Evolutionary conservation across 345 rosid species (phyloP).

Genomic region (Triadica sebifera): DNA sequence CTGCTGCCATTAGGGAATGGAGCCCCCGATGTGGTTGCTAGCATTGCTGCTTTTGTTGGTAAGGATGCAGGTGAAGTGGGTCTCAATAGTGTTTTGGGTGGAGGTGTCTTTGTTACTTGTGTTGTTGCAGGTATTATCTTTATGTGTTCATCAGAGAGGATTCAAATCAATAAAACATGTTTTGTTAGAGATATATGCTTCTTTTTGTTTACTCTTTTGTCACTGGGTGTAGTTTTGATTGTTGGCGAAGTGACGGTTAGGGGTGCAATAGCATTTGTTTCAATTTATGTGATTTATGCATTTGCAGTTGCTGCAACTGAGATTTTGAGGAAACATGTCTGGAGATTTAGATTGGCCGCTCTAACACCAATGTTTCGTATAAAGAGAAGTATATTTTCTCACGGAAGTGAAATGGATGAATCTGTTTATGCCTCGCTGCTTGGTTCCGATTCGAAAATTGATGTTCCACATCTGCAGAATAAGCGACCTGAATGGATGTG

Average conservation of each 20-base stretch:
- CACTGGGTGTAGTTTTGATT: slow-evolving; percentile 48
- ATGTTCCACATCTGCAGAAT: slow-evolving; percentile 38
- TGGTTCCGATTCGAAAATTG: slow-evolving; percentile 28
- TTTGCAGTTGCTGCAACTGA: slow-evolving; percentile 74
- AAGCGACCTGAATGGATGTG: slow-evolving; percentile 55
- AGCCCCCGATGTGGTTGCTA: slow-evolving; percentile 91
- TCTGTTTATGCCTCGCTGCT: slow-evolving; percentile 35
- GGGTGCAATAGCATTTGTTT: slow-evolving; percentile 66
- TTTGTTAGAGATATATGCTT: slow-evolving; percentile 80
- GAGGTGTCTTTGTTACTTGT: slow-evolving; percentile 84
- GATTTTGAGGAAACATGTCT: slow-evolving; percentile 63
- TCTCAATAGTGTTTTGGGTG: slow-evolving; percentile 86
- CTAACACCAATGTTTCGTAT: slow-evolving; percentile 37
- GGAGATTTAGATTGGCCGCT: slow-evolving; percentile 35
- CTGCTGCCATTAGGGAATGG: slow-evolving; percentile 95
- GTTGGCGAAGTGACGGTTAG: slow-evolving; percentile 64
- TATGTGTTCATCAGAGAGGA: slow-evolving; percentile 59
- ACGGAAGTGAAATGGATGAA: slow-evolving; percentile 10
- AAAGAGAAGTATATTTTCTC: slow-evolving; percentile 16
- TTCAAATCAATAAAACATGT: slow-evolving; percentile 71
- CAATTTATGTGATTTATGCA: slow-evolving; percentile 68
- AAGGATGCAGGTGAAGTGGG: slow-evolving; percentile 73
- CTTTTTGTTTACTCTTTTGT: slow-evolving; percentile 58
- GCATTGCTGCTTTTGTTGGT: slow-evolving; percentile 88
- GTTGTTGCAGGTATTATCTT: slow-evolving; percentile 81